Percentiles rank a stretch among this genome's conserved stretches.
phyloP scores from a whole-genome alignment of 331 rosid genomes.

The Malus hybrid region DNA sequence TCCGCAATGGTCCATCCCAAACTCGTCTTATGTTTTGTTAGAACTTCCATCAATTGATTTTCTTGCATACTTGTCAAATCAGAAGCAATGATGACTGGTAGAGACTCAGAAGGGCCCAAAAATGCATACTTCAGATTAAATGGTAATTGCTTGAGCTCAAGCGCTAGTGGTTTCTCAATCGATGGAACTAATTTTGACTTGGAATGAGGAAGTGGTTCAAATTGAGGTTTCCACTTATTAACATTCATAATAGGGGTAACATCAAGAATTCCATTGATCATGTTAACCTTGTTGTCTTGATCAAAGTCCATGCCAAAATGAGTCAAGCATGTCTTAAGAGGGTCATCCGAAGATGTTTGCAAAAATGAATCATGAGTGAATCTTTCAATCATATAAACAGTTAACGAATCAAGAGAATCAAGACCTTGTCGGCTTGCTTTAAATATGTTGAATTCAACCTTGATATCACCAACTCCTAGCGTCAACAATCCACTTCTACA shows the following conservation, averaged over 20 bases:
- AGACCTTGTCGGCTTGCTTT: not conserved
- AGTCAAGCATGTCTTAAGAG: not conserved
- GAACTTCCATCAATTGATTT: not conserved
- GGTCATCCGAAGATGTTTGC: not conserved
- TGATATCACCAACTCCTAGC: not conserved
- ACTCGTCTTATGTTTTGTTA: not conserved
- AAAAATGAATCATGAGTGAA: not conserved
- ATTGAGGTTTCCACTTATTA: not conserved
- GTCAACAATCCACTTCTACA: not conserved
- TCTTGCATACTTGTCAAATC: not conserved
- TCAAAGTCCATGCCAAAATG: not conserved
- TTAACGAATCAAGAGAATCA: not conserved
- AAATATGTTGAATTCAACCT: not conserved
- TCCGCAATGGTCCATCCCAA: not conserved
- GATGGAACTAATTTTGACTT: not conserved
- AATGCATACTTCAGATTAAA: not conserved
- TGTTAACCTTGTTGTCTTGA: not conserved
- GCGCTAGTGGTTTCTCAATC: not conserved
- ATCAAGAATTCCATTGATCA: not conserved
- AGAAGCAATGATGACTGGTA: not conserved
- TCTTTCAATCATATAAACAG: not conserved
- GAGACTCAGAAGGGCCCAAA: not conserved
- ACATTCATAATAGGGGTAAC: not conserved
- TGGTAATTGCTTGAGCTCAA: not conserved
- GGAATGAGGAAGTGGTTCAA: not conserved